These are phyloP conservation scores for Globisporangium abappressorium DNA, from an alignment of 352 stramenopile species.

Conservation along the genomic window DNA sequence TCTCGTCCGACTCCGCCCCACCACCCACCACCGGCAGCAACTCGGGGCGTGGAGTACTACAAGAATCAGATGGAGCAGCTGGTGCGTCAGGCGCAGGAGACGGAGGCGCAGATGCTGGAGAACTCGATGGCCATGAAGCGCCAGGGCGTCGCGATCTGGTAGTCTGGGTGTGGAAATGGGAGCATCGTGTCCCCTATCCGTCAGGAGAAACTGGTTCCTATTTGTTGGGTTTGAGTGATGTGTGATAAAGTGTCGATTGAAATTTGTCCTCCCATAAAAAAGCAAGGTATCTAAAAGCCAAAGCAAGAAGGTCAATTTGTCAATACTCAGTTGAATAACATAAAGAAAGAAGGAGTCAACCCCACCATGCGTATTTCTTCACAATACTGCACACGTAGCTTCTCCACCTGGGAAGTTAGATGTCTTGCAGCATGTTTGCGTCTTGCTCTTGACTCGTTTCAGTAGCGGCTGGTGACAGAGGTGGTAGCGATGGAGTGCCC, in stretches of 20 bases:
- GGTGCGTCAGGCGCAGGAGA: slow-evolving; percentile 63
- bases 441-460: neutral
- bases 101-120: slow-evolving; percentile 63
- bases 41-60: slow-evolving; percentile 38
- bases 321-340: neutral
- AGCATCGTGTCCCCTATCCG: neutral
- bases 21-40: neutral
- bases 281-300: neutral
- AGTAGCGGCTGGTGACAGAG: neutral
- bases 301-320: neutral
- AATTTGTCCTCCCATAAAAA: neutral
- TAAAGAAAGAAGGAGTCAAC: neutral
- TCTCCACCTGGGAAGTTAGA: neutral
- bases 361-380: neutral
- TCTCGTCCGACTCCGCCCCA: slow-evolving; percentile 6
- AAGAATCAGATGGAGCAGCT: slow-evolving; percentile 69
- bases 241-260: neutral
- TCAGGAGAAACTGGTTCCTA: neutral
- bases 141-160: slow-evolving; percentile 36
- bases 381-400: neutral
- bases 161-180: neutral
- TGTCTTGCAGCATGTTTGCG: neutral
- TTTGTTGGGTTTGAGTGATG: neutral
- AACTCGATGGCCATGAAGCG: slow-evolving; percentile 52
- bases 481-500: neutral